These are phyloP conservation scores for Senecio squalidus DNA, from an alignment of 140 eudicot genomes.

Conservation along the genomic window DNA sequence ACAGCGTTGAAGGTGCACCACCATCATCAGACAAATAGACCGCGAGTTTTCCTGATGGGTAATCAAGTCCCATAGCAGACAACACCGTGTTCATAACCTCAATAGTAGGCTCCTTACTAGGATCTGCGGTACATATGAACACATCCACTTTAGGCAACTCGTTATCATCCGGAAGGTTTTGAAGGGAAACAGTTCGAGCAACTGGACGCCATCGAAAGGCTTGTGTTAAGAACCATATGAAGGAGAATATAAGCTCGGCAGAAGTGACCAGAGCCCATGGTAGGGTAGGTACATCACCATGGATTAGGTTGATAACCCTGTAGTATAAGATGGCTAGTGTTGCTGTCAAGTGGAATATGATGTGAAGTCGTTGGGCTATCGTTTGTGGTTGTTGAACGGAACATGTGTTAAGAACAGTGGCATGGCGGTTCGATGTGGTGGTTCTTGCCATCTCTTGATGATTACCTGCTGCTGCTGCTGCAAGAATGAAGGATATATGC, in stretches of 20 bases:
- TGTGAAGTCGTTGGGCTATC: slow-evolving; percentile 50
- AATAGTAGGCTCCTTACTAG: slow-evolving; percentile 55
- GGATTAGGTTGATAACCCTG: slow-evolving; percentile 36
- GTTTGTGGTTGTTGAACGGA: slow-evolving; percentile 43
- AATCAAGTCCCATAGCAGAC: slow-evolving; percentile 78
- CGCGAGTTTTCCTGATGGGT: slow-evolving; percentile 58
- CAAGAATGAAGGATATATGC: not conserved
- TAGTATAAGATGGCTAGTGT: slow-evolving; percentile 45
- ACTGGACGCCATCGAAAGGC: slow-evolving; percentile 64
- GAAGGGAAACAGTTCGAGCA: slow-evolving; percentile 33
- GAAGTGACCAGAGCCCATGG: slow-evolving; percentile 44
- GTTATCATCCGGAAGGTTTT: slow-evolving; percentile 33
- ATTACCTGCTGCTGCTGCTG: not conserved
- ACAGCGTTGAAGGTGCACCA: slow-evolving; percentile 50
- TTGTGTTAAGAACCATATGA: slow-evolving; percentile 50
- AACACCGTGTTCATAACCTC: slow-evolving; percentile 86
- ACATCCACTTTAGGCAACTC: slow-evolving; percentile 60
- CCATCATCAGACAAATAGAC: slow-evolving; percentile 82
- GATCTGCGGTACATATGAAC: slow-evolving; percentile 76
- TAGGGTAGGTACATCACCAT: slow-evolving; percentile 34
- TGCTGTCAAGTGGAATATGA: slow-evolving; percentile 42
- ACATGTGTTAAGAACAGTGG: slow-evolving; percentile 36
- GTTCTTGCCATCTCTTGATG: slow-evolving; percentile 21
- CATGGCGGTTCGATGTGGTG: slow-evolving; percentile 20
- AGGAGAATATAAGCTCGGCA: slow-evolving; percentile 48